phyloP scores from a whole-genome alignment of 768 basidiomycete genomes.

The Auriscalpium vulgare region DNA sequence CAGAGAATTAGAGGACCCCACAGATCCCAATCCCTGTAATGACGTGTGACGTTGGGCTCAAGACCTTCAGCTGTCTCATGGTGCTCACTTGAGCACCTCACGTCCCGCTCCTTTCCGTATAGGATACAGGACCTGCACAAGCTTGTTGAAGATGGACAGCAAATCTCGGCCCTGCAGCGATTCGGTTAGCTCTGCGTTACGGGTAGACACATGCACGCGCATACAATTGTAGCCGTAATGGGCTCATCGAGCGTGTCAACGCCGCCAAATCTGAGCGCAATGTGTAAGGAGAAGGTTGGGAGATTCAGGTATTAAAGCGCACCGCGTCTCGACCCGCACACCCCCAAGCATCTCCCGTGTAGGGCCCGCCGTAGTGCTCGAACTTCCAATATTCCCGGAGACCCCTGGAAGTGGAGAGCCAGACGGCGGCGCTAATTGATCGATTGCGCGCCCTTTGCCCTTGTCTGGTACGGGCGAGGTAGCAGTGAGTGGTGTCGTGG shows the following conservation, averaged over 20 bases:
- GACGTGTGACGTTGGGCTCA: background rate
- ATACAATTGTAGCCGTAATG: constrained; percentile 78
- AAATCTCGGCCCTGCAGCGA: constrained; percentile 73
- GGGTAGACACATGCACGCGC: constrained; percentile 21
- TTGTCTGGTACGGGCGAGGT: constrained; percentile 45
- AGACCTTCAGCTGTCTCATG: constrained; percentile 5
- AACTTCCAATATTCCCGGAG: constrained; percentile 68
- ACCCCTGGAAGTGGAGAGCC: constrained; percentile 31
- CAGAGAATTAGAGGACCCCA: constrained; percentile 92
- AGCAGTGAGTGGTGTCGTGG: constrained; percentile 30
- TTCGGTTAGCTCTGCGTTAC: background rate
- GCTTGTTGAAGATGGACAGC: constrained; percentile 83
- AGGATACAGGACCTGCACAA: constrained; percentile 91
- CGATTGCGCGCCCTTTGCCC: constrained; percentile 61
- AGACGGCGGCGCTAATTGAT: constrained; percentile 39
- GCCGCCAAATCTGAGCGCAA: constrained; percentile 60
- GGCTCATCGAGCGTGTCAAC: constrained; percentile 91
- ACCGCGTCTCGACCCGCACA: constrained; percentile 85
- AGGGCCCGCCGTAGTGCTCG: constrained; percentile 26
- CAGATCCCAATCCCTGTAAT: constrained; percentile 86
- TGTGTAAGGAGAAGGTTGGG: background rate
- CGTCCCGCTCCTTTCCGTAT: constrained; percentile 57
- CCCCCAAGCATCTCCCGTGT: constrained; percentile 72
- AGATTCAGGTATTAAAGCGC: constrained; percentile 15
- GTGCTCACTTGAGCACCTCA: constrained; percentile 68